Conservation (phyloP, 148 eudicot species). For the Diospyros kaki region DNA sequence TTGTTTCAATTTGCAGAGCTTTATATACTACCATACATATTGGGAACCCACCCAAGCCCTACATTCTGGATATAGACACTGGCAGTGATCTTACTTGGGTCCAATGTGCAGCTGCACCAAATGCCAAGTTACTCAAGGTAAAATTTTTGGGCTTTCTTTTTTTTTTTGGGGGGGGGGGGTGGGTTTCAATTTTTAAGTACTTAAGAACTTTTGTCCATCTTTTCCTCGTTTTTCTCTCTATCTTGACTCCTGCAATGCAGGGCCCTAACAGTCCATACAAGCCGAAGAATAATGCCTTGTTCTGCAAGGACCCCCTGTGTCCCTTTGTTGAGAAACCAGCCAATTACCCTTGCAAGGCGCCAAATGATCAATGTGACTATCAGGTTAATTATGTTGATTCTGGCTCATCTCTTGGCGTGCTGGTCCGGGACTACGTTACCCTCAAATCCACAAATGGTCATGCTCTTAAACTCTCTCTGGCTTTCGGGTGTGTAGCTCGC, state of each 20-base stretch:
- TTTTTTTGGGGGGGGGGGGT: neutral
- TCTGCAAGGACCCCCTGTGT: constrained; percentile 24
- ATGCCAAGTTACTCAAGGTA: constrained; percentile 16
- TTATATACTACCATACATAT: constrained; percentile 12
- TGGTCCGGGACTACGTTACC: constrained; percentile 21
- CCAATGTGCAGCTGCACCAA: constrained; percentile 18
- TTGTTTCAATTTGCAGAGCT: constrained; percentile 1
- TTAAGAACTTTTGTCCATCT: neutral
- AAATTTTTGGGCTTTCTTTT: neutral
- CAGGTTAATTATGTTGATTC: constrained; percentile 23
- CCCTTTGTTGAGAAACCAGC: constrained; percentile 13
- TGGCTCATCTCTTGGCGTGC: constrained; percentile 24
- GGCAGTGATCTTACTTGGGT: constrained; percentile 23
- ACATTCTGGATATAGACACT: constrained; percentile 17
- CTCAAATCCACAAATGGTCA: constrained; percentile 14
- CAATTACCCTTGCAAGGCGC: constrained; percentile 9
- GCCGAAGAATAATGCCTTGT: constrained; percentile 16
- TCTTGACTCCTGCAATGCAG: constrained; percentile 3
- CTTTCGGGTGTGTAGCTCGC: constrained; percentile 19
- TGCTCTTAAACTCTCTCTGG: constrained; percentile 2
- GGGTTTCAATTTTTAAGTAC: neutral
- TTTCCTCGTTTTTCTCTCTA: constrained; percentile 1
- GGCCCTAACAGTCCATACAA: constrained; percentile 19
- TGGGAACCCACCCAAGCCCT: constrained; percentile 20
- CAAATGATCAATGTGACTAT: constrained; percentile 23